These are phyloP conservation scores for Zygoascus tannicola DNA, from an alignment of 805 yeast genomes.

Conservation along the genomic window DNA sequence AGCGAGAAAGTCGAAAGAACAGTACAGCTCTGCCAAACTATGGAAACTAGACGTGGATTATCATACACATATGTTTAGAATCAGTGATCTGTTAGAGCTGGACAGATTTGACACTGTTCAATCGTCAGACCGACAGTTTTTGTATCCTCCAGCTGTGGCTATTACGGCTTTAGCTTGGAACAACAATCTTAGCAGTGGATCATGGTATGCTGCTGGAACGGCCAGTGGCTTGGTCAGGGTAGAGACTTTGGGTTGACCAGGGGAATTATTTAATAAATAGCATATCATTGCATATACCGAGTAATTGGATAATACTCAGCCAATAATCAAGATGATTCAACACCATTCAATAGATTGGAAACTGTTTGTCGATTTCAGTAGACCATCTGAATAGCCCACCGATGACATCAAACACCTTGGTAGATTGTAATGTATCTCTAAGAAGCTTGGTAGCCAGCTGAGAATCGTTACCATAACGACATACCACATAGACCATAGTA, in stretches of 20 bases:
- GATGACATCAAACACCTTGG: conserved; percentile 50
- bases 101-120: conserved; percentile 24
- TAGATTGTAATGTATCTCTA: conserved; percentile 40
- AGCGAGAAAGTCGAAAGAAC: conserved; percentile 17
- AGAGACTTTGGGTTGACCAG: conserved; percentile 10
- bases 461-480: conserved; percentile 89
- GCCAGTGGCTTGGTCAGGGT: conserved; percentile 43
- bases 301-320: too few relatives aligned
- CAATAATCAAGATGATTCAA: too few relatives aligned
- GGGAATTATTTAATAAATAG: conserved; percentile 1
- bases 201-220: conserved; percentile 45
- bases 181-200: conserved; percentile 37
- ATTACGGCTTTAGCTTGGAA: conserved; percentile 52
- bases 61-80: conserved; percentile 32
- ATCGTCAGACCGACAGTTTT: conserved; percentile 20
- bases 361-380: conserved; percentile 42
- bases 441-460: conserved; percentile 59
- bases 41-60: conserved; percentile 34
- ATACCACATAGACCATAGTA: conserved; percentile 46
- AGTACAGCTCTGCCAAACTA: conserved; percentile 17
- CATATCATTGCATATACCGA: too few relatives aligned
- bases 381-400: conserved; percentile 79
- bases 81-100: conserved; percentile 34
- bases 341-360: conserved; percentile 54
- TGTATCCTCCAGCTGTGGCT: conserved; percentile 41